These are phyloP conservation scores for Podospora bellae-mahoneyi DNA, from an alignment of 495 filamentous ascomycete genomes.

Conservation along the genomic window DNA sequence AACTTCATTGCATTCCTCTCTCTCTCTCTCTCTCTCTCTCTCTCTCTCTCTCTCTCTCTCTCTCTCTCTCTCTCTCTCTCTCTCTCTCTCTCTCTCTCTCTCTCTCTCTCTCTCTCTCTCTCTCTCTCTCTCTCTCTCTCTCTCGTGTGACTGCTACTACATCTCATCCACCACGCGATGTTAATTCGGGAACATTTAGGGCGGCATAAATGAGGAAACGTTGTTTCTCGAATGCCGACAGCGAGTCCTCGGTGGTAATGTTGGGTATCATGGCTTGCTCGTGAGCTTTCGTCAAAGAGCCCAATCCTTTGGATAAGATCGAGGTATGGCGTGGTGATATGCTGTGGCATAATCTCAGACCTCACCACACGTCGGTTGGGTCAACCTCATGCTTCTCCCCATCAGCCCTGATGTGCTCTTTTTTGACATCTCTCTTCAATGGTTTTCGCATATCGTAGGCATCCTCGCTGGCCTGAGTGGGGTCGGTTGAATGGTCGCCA, in stretches of 20 bases:
- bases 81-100: neutral
- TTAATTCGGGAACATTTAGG: neutral
- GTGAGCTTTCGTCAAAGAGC: neutral
- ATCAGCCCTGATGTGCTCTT: slow-evolving; percentile 73
- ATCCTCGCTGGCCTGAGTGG: slow-evolving; percentile 64
- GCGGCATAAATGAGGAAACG: neutral
- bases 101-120: neutral
- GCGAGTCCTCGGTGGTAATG: neutral
- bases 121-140: neutral
- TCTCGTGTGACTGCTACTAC: neutral
- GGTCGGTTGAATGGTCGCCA: slow-evolving; percentile 65
- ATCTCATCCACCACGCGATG: neutral
- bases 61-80: neutral
- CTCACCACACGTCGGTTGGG: slow-evolving; percentile 80
- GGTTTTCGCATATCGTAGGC: slow-evolving; percentile 96
- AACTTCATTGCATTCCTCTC: neutral
- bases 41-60: neutral
- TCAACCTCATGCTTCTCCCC: slow-evolving; percentile 78
- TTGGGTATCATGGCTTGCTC: neutral
- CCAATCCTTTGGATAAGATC: too few relatives aligned
- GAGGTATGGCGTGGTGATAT: too few relatives aligned
- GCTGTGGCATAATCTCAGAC: neutral
- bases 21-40: neutral
- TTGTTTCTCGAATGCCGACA: neutral
- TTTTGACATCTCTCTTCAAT: slow-evolving; percentile 74